Evolutionary conservation across 2,329 filamentous ascomycete species (phyloP).

Genomic region (Aspergillus sp.): DNA sequence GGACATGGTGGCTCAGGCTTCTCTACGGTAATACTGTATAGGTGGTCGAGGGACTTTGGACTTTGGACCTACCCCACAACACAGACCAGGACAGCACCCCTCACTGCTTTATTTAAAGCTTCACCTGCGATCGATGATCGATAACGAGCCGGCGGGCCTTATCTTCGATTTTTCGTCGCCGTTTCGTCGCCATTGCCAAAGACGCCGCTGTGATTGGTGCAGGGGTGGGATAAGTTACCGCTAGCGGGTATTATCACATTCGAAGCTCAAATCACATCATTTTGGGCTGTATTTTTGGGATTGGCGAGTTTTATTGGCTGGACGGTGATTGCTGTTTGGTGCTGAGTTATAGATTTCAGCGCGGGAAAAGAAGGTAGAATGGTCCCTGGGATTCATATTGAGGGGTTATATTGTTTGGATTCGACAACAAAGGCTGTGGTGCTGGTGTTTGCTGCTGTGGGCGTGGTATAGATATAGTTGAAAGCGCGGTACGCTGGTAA

Average conservation of each 20-base stretch:
- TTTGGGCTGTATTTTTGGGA: not conserved
- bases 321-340: not conserved
- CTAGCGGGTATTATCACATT: slow-evolving; percentile 3
- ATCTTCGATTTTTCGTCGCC: not conserved
- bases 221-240: not conserved
- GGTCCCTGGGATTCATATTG: too few relatives aligned
- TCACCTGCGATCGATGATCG: not conserved
- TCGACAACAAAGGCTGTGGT: not conserved
- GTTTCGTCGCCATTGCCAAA: not conserved
- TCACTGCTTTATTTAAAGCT: not conserved
- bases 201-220: not conserved
- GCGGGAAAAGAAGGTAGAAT: not conserved
- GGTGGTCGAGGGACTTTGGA: too few relatives aligned
- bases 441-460: not conserved
- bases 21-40: too few relatives aligned
- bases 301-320: not conserved
- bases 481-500: not conserved
- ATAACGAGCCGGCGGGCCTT: not conserved
- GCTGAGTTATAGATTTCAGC: not conserved
- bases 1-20: slow-evolving; percentile 3
- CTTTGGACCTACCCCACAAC: not conserved
- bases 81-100: not conserved
- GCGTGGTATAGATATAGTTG: not conserved
- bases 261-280: slow-evolving; percentile 4
- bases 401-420: too few relatives aligned